Percentiles rank a stretch among this genome's conserved stretches.
phyloP scores from a whole-genome alignment of 2,329 filamentous ascomycete species.

The Calonectria hawksworthii region DNA sequence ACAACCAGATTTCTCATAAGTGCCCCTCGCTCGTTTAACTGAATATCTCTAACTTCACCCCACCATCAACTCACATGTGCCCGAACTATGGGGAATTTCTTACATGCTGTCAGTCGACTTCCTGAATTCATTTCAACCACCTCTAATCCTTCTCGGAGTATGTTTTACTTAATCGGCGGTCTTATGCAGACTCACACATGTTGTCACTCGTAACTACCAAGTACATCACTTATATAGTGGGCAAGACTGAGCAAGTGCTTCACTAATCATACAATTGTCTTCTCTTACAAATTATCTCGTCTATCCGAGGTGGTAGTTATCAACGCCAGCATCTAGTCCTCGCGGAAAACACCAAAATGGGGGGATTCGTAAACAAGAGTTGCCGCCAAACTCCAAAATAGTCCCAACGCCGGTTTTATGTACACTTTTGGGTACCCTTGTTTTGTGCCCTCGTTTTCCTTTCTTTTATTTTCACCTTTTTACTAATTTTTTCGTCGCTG shows the following conservation, averaged over 20 bases:
- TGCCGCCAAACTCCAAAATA: slow-evolving; percentile 12
- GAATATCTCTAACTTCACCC: slow-evolving; percentile 39
- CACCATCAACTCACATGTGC: slow-evolving; percentile 6
- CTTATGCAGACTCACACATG: not conserved
- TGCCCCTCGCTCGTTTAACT: slow-evolving; percentile 46
- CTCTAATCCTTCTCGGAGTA: not conserved
- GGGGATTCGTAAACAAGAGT: slow-evolving; percentile 17
- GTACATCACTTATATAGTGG: not conserved
- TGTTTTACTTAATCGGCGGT: not conserved
- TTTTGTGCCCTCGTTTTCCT: slow-evolving; percentile 2
- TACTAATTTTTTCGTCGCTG: not conserved
- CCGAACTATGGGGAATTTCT: not conserved
- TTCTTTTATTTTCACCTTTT: not conserved
- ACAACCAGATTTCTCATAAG: not conserved
- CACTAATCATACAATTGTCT: not conserved
- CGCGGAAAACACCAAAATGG: slow-evolving; percentile 14
- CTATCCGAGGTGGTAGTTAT: slow-evolving; percentile 37
- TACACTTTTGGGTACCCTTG: slow-evolving; percentile 24
- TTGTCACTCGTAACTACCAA: not conserved
- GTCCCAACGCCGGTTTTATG: slow-evolving; percentile 40
- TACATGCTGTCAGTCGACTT: not conserved
- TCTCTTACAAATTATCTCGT: slow-evolving; percentile 43
- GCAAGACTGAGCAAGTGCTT: not conserved
- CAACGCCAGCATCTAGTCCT: slow-evolving; percentile 36
- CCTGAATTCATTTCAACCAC: not conserved